Base-by-base conservation (phyloP, 495 filamentous ascomycete genomes). In the Trichodelitschia bisporula region DNA sequence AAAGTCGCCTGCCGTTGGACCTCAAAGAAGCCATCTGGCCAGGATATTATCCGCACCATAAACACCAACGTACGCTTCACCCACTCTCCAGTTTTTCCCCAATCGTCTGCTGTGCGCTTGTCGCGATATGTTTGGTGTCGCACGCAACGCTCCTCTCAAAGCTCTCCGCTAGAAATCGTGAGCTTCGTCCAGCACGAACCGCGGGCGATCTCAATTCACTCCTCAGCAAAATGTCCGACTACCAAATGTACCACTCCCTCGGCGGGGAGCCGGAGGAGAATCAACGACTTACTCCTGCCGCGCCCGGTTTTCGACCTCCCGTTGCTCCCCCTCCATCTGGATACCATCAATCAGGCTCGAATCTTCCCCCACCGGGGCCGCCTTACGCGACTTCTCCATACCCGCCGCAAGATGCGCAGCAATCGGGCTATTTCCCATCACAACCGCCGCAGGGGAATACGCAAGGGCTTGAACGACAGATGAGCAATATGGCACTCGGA, bases 401-500 rank as follows among this genome's bases (percentile, higher is more conserved):
- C 31, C 18, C 23, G 45, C 49, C 36, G 8, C 37, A 36, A 15
- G 27, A n/a, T n/a, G n/a, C 37, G 4, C 39, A 47, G 20, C 51
- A 56, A 32, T 42, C 29, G 15, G 29, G 36, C 28, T 47, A 47
- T 28, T 47, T 44, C 21, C 38, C 38, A 8, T 35, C 37, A 18
- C 36, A 18, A 17, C 41, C 30, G 15, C 18, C 18, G 15, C 35
- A 42, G 15, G 56, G 55, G 4, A 40, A 47, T 21, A 55, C 62
- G 49, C 68, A 58, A 17, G 70, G 66, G 15, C 48, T 97, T 38
- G 57, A 76, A 19, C 66, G 70, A n/a, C 80, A 93, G 50, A 83
- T 95, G 82, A 70, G 75, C 20, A 66, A 68, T 9, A 62, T 89
- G 60, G 69, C 61, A 10, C 58, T 95, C 41, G 69, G 67, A 36